A percentile compares a stretch with the other conserved stretches of the same genome.
phyloP scores from a whole-genome alignment of 208 protist species.

The Balamuthia mandrillaris region DNA sequence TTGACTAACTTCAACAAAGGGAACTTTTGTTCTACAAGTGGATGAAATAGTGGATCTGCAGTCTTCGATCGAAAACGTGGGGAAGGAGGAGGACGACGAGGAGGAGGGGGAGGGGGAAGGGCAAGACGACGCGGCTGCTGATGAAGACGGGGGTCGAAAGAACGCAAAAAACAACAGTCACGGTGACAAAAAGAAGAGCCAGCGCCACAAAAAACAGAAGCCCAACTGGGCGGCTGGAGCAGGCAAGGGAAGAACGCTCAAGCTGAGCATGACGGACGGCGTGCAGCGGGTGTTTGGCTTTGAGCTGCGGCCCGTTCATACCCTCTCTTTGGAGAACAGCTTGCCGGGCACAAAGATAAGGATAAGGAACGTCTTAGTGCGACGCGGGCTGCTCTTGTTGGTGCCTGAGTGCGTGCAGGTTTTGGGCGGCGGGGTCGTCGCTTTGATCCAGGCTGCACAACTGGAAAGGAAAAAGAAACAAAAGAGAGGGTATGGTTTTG shows the following conservation, averaged over 20 bases:
- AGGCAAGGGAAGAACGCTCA: not conserved
- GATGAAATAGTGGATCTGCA: constrained; percentile 22
- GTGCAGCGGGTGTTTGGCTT: not conserved
- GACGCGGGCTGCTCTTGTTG: constrained; percentile 15
- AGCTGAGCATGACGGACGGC: constrained; percentile 31
- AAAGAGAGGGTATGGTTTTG: too few relatives aligned
- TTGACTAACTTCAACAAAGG: not conserved
- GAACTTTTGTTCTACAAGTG: not conserved
- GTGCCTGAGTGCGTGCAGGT: constrained; percentile 5
- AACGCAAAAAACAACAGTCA: not conserved
- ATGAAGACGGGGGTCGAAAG: not conserved
- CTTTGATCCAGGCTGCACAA: not conserved
- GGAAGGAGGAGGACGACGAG: not conserved
- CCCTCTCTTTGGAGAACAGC: not conserved
- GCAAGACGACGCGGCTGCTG: not conserved
- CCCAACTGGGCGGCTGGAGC: not conserved
- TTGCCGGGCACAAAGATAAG: constrained; percentile 23
- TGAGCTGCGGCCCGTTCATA: not conserved
- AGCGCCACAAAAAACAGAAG: not conserved
- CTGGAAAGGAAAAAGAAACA: too few relatives aligned
- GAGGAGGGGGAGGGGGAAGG: constrained; percentile 9
- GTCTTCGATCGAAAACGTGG: not conserved
- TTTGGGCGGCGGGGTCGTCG: constrained; percentile 1
- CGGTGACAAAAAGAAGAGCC: not conserved
- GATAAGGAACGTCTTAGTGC: not conserved